Evolutionary conservation across 2,329 filamentous ascomycete species (phyloP), one percentile per base, ranked within the genome.

Genomic region (Cladorrhinum sp.): DNA sequence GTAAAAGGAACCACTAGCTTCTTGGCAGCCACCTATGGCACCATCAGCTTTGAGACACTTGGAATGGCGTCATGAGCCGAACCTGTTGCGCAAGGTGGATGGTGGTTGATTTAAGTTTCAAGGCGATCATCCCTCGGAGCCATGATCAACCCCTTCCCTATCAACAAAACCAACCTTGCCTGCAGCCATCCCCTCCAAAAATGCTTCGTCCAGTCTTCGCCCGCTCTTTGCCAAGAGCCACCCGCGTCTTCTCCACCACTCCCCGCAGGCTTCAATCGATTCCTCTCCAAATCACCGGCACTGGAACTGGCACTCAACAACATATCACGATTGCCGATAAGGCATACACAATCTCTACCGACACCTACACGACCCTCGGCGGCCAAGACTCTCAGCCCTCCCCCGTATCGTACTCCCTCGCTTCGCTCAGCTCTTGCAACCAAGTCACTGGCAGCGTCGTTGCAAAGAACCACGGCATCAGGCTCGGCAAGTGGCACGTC

Each of bases 401-500:
- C 1, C 70, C 70, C 6, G 66, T 72, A n/a, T 64, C 69, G 10
- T 72, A 71, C 64, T 63, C 66, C 3, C 65, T 72, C 21, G 66
- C 68, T 28, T 70, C 67, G 55, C 67, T 72, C n/a, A 64, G 65
- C 55, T 67, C 70, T 9, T 72, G 70, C 65, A 71, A 69, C 55
- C 70, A 72, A 36, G 70, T 72, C 9, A 71, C 70, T 14, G 70
- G 70, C 2, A 63, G 57, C 36, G 63, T 71, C 1, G 70, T 72
- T 10, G 70, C 70, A 9, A 63, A 61, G 48, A 67, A 71, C 55
- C 70, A 67, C 28, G 68, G 66, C 18, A 67, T 71, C 55, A 64
- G 58, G 56, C 56, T 71, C 6, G 70, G 70, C 1, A 18, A 65
- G 50, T 72, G 70, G 70, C 20, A 66, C 2, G 68, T 72, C 4